Percentiles rank a stretch among this genome's conserved stretches.
phyloP scores from a whole-genome alignment of 805 yeast genomes.

The Lachancea waltii region DNA sequence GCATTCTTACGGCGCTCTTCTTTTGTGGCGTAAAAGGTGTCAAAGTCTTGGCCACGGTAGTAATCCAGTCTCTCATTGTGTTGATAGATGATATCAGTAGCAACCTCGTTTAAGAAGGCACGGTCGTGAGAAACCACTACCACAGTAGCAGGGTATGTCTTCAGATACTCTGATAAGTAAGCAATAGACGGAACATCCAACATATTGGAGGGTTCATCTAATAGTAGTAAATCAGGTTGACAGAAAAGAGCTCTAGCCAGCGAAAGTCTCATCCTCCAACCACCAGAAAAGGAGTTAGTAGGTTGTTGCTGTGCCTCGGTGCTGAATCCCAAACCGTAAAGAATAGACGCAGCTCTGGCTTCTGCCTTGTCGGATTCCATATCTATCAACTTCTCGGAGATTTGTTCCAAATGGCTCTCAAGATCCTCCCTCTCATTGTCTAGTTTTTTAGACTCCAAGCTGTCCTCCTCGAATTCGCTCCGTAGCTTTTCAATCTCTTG shows the following conservation, averaged over 20 bases:
- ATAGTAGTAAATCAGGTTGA: slow-evolving; percentile 84
- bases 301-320: slow-evolving; percentile 75
- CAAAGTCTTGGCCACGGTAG: slow-evolving; percentile 90
- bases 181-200: slow-evolving; percentile 99
- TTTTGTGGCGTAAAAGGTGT: slow-evolving; percentile 83
- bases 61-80: slow-evolving; percentile 96
- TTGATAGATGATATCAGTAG: slow-evolving; percentile 96
- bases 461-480: slow-evolving; percentile 66
- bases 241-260: slow-evolving; percentile 96
- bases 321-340: slow-evolving; percentile 90
- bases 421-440: slow-evolving; percentile 89
- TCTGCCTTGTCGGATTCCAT: slow-evolving; percentile 98
- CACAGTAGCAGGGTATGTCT: slow-evolving; percentile 85
- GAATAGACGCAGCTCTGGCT: slow-evolving; percentile 89
- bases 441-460: slow-evolving; percentile 65
- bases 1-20: slow-evolving; percentile 94
- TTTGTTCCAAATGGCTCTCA: slow-evolving; percentile 68
- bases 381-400: slow-evolving; percentile 74
- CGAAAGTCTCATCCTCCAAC: slow-evolving; percentile 99
- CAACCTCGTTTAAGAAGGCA: slow-evolving; percentile 93
- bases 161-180: slow-evolving; percentile 82
- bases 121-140: slow-evolving; percentile 97
- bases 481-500: slow-evolving; percentile 66
- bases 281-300: slow-evolving; percentile 94
- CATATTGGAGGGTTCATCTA: slow-evolving; percentile 99